Evolutionary conservation across 495 filamentous ascomycete genomes (phyloP).

Genomic region (Clavariopsis aquatica): DNA sequence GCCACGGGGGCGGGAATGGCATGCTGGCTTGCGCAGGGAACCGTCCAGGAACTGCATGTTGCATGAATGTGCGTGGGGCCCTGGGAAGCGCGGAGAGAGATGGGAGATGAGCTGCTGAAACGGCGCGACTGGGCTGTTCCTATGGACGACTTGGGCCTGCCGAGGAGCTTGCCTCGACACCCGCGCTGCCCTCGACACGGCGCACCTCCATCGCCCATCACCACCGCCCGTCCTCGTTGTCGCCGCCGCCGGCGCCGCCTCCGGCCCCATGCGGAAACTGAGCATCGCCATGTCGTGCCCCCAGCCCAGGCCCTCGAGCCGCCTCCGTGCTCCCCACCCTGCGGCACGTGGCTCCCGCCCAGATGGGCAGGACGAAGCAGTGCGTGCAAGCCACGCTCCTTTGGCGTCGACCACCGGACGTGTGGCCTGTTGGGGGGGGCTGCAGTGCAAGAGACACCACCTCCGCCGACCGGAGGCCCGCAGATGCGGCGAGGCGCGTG

Average conservation of each 20-base stretch:
- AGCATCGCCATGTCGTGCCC: not conserved
- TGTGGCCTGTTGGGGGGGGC: not conserved
- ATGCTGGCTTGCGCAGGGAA: not conserved
- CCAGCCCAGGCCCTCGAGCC: not conserved
- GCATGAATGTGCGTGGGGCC: slow-evolving; percentile 9
- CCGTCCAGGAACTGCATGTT: not conserved
- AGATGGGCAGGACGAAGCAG: not conserved
- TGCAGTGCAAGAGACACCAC: not conserved
- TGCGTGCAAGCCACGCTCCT: slow-evolving; percentile 5
- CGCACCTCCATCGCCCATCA: not conserved
- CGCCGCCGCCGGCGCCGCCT: no score
- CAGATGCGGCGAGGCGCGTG: no score
- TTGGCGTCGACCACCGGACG: not conserved
- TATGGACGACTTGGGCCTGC: not conserved
- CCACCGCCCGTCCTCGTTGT: not conserved
- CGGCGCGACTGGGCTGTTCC: no score
- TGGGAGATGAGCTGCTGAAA: not conserved
- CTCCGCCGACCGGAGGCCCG: not conserved
- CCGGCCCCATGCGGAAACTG: no score
- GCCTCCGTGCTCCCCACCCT: not conserved
- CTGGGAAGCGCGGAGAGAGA: not conserved
- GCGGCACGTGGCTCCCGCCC: not conserved
- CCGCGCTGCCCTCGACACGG: no score
- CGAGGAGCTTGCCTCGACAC: no score
- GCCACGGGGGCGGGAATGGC: slow-evolving; percentile 5